phyloP scores from a whole-genome alignment of 2,329 filamentous ascomycete genomes.

The Alternaria arbusti region DNA sequence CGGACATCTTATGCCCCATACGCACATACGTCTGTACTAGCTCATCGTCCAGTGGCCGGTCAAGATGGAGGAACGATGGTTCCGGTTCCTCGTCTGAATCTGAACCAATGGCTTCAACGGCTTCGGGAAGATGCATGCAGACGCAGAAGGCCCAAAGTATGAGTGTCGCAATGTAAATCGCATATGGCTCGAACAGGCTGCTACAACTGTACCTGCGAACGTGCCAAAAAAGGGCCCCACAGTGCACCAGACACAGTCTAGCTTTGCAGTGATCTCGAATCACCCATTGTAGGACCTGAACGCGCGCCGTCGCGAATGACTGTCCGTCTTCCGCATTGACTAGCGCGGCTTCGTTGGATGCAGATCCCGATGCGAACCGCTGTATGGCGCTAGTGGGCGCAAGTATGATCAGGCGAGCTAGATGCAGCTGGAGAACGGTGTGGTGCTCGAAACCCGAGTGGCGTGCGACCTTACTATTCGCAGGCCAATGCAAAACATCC shows the following conservation, averaged over 20 bases:
- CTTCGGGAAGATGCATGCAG: conserved; percentile 16
- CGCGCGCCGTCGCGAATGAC: conserved; percentile 2
- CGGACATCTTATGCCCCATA: conserved; percentile 58
- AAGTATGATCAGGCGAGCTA: conserved; percentile 60
- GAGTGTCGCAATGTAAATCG: conserved; percentile 55
- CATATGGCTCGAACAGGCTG: conserved; percentile 57
- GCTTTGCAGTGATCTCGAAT: conserved; percentile 62
- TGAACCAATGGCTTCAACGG: conserved; percentile 4
- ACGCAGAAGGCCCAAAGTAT: conserved; percentile 57
- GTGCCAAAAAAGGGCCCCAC: conserved; percentile 61
- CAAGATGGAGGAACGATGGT: conserved; percentile 59
- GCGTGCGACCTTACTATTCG: conserved; percentile 59
- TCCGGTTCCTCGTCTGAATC: conserved; percentile 25
- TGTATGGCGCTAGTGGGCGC: conserved; percentile 57
- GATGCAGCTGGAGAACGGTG: conserved; percentile 63
- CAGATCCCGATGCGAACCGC: conserved; percentile 45
- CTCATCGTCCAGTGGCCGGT: conserved; percentile 64
- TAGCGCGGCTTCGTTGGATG: conserved; percentile 7
- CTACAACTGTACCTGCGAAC: conserved; percentile 56
- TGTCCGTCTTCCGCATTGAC: neutral
- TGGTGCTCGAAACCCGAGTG: conserved; percentile 60
- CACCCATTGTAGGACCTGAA: conserved; percentile 56
- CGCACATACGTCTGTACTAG: conserved; percentile 57
- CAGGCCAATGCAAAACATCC: conserved; percentile 65
- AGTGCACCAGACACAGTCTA: conserved; percentile 63